Evolutionary conservation across 176 grass and related monocot species (phyloP).

Genomic region (Musa acuminata): DNA sequence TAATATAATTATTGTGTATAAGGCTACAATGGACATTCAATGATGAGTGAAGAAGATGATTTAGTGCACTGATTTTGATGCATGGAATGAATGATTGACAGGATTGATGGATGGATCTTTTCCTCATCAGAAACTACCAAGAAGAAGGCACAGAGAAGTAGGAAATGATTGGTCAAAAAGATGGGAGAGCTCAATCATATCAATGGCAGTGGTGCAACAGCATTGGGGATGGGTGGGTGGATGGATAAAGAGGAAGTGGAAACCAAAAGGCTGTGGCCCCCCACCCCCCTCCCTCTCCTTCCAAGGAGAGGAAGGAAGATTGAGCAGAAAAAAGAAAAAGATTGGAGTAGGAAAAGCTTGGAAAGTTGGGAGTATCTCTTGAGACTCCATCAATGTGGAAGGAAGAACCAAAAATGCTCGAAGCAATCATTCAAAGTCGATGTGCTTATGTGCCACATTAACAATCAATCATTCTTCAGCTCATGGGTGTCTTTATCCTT

Average conservation of each 20-base stretch:
- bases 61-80: no score
- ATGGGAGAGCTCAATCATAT: slow-evolving; percentile 1
- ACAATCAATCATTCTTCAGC: neutral
- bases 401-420: neutral
- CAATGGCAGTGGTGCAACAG: neutral
- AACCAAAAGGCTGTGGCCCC: neutral
- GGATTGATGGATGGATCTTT: neutral
- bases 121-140: neutral
- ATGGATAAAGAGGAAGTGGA: neutral
- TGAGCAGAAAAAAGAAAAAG: neutral
- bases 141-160: neutral
- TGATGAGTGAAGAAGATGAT: no score
- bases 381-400: neutral
- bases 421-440: neutral
- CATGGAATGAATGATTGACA: no score
- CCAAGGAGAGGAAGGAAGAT: neutral
- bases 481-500: neutral
- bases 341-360: neutral
- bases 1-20: no score
- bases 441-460: neutral
- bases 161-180: slow-evolving; percentile 12
- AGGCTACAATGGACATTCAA: no score
- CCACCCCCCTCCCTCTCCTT: neutral
- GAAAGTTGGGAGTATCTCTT: neutral
- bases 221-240: neutral